These are phyloP conservation scores for Vaucheria bursata DNA, from an alignment of 352 stramenopile species.

Conservation along the genomic window DNA sequence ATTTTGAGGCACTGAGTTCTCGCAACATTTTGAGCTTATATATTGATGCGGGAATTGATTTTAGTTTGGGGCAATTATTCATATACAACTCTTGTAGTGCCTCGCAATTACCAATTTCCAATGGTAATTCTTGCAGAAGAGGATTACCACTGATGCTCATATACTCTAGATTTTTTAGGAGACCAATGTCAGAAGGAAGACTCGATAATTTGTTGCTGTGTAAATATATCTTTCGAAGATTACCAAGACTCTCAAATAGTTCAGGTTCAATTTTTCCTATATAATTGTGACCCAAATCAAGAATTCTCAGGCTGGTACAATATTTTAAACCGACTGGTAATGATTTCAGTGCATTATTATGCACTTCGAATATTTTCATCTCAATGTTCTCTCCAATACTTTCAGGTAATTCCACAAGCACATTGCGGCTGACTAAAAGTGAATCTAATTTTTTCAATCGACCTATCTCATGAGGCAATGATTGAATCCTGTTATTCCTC, in stretches of 20 bases:
- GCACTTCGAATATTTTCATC: slow-evolving; percentile 25
- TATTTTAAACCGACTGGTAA: slow-evolving; percentile 17
- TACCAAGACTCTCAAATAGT: slow-evolving; percentile 23
- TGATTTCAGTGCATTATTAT: slow-evolving; percentile 13
- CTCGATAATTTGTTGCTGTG: slow-evolving; percentile 42
- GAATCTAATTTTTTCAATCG: slow-evolving; percentile 9
- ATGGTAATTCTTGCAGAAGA: slow-evolving; percentile 12
- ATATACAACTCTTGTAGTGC: slow-evolving; percentile 43
- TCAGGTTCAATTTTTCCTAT: slow-evolving; percentile 12
- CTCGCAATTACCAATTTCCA: slow-evolving; percentile 45
- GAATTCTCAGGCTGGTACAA: slow-evolving; percentile 13
- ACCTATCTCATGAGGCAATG: slow-evolving; percentile 27
- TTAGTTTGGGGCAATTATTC: slow-evolving; percentile 48
- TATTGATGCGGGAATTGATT: slow-evolving; percentile 21
- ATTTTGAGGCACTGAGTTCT: slow-evolving; percentile 27
- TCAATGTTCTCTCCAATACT: slow-evolving; percentile 18
- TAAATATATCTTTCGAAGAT: slow-evolving; percentile 40
- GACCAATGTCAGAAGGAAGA: slow-evolving; percentile 36
- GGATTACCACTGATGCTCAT: slow-evolving; percentile 3
- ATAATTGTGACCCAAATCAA: slow-evolving; percentile 37
- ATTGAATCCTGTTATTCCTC: slow-evolving; percentile 16
- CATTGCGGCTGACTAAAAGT: slow-evolving; percentile 29
- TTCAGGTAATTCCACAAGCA: slow-evolving; percentile 21
- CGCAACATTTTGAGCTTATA: slow-evolving; percentile 31
- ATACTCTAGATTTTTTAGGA: background rate